Evolutionary conservation across 768 basidiomycete species (phyloP).

Genomic region (Sistotremastrum suecicum): DNA sequence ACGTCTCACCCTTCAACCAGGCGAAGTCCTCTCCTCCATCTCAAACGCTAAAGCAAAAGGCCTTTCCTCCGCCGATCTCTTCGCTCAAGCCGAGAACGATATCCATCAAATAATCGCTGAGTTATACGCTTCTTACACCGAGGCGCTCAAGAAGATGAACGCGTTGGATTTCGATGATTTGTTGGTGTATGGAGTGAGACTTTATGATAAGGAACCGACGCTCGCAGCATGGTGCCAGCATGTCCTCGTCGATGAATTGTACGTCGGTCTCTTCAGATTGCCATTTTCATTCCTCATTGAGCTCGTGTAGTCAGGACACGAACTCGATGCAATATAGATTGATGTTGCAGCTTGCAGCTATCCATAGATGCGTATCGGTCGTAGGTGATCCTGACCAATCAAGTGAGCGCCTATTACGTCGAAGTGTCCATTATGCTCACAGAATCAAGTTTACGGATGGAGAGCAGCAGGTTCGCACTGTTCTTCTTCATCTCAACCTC

Average conservation of each 20-base stretch:
- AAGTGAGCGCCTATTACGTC: constrained; percentile 25
- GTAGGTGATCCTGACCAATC: constrained; percentile 91
- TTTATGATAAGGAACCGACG: constrained; percentile 37
- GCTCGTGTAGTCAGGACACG: constrained; percentile 49
- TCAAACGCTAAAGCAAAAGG: constrained; percentile 61
- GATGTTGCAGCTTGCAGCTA: constrained; percentile 49
- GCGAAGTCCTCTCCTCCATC: constrained; percentile 42
- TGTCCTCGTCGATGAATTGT: constrained; percentile 76
- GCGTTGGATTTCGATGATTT: constrained; percentile 84
- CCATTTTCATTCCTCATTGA: not conserved
- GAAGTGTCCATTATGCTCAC: not conserved
- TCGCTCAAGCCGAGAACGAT: constrained; percentile 10
- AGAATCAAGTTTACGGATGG: constrained; percentile 63
- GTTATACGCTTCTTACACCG: constrained; percentile 56
- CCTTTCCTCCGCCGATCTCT: constrained; percentile 34
- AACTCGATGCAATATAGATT: constrained; percentile 72
- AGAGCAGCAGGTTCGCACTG: constrained; percentile 36
- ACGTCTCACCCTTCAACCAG: constrained; percentile 40
- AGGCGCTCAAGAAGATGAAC: constrained; percentile 41
- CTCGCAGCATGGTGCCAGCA: constrained; percentile 48
- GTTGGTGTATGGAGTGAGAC: constrained; percentile 52
- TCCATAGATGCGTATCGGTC: constrained; percentile 47
- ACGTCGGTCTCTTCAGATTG: constrained; percentile 16
- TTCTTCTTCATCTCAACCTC: not conserved
- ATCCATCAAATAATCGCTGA: constrained; percentile 30